Base-by-base conservation (phyloP, 345 rosid genomes). In the Nasturtium officinale region DNA sequence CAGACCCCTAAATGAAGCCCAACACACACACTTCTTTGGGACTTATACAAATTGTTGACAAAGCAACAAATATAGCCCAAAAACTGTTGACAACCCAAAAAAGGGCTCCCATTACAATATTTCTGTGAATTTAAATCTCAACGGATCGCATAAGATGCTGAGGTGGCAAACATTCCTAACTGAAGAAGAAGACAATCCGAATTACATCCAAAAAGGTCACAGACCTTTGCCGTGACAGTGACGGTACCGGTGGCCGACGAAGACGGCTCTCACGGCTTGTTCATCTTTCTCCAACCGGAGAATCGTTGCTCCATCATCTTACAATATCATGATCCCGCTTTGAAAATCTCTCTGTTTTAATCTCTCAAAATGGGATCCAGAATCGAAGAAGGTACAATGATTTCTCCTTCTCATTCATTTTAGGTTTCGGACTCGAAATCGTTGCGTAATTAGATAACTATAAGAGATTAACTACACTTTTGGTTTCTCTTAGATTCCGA, bases 371-470 rank as follows among this genome's bases (percentile, higher is more conserved):
- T 79, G 82, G 82, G 60, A 69, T 69, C 79, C 64, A 70, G 48
- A 69, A 73, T 64, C 60, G 69, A 72, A 37, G 82, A 79, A 79
- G 82, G 82, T 79, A 63, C 58, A 23, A 42, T 5, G 5, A 68
- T 78, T 47, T 68, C 37, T 63, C 40, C 20, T 61, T 43, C 6
- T 38, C 17, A 21, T 15, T 65, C 8, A 9, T 68, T 20, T 47
- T 16, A 40, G n/a, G 15, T 59, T 51, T n/a, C 47, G 53, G 48
- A 43, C 43, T 67, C 5, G 1, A n/a, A 13, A 32, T 7, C 18
- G 3, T 23, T 57, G 9, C 10, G 9, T 6, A 54, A 16, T 43
- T 17, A 3, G 12, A 53, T 43, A 61, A 68, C 18, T 60, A 30
- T 61, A 9, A 45, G 42, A 57, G 16, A 61, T 43, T 43, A n/a